These are phyloP conservation scores for Sphaerosporella brunnea DNA, from an alignment of 495 filamentous ascomycete genomes.

Conservation along the genomic window DNA sequence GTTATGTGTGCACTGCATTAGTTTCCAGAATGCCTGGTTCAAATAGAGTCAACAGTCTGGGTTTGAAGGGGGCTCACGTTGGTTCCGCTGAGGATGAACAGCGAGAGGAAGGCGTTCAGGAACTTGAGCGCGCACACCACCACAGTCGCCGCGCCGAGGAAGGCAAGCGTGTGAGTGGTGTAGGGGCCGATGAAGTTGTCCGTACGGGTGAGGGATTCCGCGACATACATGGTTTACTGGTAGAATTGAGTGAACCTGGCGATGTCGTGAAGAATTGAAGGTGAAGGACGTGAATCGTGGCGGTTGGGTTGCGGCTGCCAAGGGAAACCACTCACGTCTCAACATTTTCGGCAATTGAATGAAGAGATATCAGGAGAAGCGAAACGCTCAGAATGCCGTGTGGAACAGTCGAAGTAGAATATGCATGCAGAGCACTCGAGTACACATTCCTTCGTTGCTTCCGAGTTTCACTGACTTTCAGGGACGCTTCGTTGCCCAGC, in stretches of 20 bases:
- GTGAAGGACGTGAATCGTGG: no score
- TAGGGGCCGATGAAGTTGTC: neutral
- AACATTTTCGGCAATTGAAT: no score
- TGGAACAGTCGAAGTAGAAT: no score
- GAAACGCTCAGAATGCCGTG: no score
- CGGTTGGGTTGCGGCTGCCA: no score
- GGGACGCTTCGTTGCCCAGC: no score
- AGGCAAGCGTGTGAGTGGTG: constrained; percentile 8
- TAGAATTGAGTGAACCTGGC: no score
- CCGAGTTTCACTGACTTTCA: no score
- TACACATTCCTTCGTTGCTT: no score
- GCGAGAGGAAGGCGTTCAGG: constrained; percentile 35
- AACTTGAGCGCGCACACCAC: constrained; percentile 16
- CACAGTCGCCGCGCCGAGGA: constrained; percentile 17
- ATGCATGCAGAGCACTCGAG: no score
- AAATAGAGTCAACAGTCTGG: neutral
- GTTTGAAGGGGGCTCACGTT: constrained; percentile 30
- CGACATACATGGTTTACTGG: neutral
- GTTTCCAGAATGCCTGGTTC: neutral
- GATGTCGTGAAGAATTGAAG: neutral
- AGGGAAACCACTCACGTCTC: no score
- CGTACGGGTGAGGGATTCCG: neutral
- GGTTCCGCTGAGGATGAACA: constrained; percentile 55
- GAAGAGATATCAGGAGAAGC: no score
- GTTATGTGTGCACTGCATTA: neutral